Base-by-base conservation (phyloP, 352 stramenopile genomes). In the Pythium vanterpoolii region DNA sequence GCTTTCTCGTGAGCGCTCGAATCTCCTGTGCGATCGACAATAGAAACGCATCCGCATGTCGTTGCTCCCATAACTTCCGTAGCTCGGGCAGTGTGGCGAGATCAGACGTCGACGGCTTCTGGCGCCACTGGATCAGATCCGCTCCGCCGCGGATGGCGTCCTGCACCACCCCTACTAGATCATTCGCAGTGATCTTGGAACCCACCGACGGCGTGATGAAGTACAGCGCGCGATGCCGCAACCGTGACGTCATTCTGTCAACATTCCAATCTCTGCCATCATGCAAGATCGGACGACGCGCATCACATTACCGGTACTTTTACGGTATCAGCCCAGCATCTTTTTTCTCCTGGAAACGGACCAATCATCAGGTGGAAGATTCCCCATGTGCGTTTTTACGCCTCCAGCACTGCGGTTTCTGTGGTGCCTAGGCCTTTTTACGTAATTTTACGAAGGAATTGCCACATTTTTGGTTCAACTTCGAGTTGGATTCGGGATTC, bases 151-250 rank as follows among this genome's bases (percentile, higher is more conserved):
- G 39, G 30, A 87, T 73, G 19, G 77, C 74, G 26, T 73, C 65
- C 33, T 76, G 63, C 18, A 87, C 77, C 21, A 81, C 62, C 10
- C 11, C 18, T 19, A 71, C 40, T 14, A 87, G 64, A 26, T 67
- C 61, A 19, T 51, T 18, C 9, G 74, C 36, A 3, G 54, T 49
- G 46, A 78, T 31, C 27, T 59, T 56, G 40, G 34, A 38, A 16
- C 72, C 67, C 8, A 77, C 64, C 1, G 74, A 79, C 26, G 77
- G 77, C 34, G 77, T 87, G 67, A 87, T 82, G 72, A 85, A 83
- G 67, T 87, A 87, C 47, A 87, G 74, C 62, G 49, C 40, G 23
- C 66, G 71, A 13, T 64, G 54, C 23, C 49, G 34, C 42, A 68
- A 24, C 9, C 47, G 38, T 56, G 40, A 60, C 44, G 56, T 54